Evolutionary conservation across 139 green algal species (phyloP).

Genomic region (Chlorella sp.): DNA sequence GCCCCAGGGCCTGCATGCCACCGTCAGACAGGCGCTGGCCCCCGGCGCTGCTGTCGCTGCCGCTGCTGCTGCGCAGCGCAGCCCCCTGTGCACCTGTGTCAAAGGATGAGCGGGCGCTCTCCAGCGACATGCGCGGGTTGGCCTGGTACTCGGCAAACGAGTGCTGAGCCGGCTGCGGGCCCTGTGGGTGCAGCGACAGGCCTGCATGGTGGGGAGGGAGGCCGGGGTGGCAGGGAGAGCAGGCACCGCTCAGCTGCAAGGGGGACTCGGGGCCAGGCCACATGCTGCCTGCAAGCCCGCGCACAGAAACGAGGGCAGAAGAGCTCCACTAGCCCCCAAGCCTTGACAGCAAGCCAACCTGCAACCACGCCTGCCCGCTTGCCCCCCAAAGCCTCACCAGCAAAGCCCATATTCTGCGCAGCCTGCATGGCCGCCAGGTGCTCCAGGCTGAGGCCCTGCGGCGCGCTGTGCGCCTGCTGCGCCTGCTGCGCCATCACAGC

Average conservation of each 20-base stretch:
- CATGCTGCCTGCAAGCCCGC: no score
- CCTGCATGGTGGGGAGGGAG: no score
- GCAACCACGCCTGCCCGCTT: no score
- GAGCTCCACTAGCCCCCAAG: no score
- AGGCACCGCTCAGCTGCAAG: not conserved
- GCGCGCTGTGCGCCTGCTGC: not conserved
- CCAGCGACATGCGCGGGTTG: conserved; percentile 4
- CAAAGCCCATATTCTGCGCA: conserved; percentile 5
- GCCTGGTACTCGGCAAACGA: no score
- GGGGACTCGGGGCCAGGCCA: no score
- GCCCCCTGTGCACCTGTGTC: conserved; percentile 32
- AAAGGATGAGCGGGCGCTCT: conserved; percentile 34
- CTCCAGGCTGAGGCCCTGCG: conserved; percentile 10
- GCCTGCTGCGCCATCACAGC: not conserved
- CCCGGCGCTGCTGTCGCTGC: not conserved
- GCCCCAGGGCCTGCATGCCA: not conserved
- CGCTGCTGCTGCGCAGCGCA: conserved; percentile 2
- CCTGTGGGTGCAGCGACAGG: not conserved
- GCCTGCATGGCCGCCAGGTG: conserved; percentile 31
- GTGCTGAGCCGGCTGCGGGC: no score
- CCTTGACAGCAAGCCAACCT: no score
- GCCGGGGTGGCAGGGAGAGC: not conserved
- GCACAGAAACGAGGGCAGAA: no score
- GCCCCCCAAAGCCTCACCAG: not conserved
- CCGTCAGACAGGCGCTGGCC: no score